These are phyloP conservation scores for Bipolaris oryzae DNA, from an alignment of 2,329 filamentous ascomycete species.

Conservation along the genomic window DNA sequence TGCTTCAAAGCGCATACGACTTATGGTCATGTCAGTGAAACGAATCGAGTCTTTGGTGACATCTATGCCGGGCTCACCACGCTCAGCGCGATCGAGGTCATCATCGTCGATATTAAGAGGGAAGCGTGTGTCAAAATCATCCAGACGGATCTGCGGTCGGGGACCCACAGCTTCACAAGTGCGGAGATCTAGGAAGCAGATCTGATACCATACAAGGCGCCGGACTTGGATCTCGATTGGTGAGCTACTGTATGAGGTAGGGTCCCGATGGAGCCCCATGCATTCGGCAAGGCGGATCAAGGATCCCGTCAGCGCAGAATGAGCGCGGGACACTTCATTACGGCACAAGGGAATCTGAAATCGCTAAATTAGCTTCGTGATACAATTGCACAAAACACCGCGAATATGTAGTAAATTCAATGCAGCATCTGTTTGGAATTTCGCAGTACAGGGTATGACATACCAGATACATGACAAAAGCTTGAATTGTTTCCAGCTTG, in stretches of 20 bases:
- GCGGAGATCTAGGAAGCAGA: conserved; percentile 76
- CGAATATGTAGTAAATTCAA: neutral
- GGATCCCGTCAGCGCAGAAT: conserved; percentile 73
- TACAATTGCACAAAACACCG: neutral
- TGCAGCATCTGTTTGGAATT: neutral
- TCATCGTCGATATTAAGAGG: conserved; percentile 73
- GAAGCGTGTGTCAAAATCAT: conserved; percentile 76
- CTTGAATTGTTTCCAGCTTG: conserved; percentile 75
- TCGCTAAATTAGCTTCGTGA: conserved; percentile 1
- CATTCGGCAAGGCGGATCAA: conserved; percentile 77
- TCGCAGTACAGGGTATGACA: conserved; percentile 36
- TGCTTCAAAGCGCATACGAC: conserved; percentile 72
- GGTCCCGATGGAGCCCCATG: conserved; percentile 77
- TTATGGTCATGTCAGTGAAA: conserved; percentile 73
- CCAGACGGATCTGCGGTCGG: conserved; percentile 70
- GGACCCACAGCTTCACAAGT: conserved; percentile 78
- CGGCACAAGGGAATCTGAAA: conserved; percentile 71
- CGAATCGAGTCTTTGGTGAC: conserved; percentile 55
- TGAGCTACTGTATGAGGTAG: conserved; percentile 67
- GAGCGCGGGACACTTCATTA: conserved; percentile 72
- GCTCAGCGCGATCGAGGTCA: conserved; percentile 57
- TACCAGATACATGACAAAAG: conserved; percentile 77
- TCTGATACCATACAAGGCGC: conserved; percentile 76
- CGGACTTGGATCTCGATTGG: conserved; percentile 74
- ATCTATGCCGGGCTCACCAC: conserved; percentile 43